Percentiles rank a stretch among this genome's conserved stretches.
Conservation (phyloP, 139 green algal species). For the Protoeuglena noctilucae region DNA sequence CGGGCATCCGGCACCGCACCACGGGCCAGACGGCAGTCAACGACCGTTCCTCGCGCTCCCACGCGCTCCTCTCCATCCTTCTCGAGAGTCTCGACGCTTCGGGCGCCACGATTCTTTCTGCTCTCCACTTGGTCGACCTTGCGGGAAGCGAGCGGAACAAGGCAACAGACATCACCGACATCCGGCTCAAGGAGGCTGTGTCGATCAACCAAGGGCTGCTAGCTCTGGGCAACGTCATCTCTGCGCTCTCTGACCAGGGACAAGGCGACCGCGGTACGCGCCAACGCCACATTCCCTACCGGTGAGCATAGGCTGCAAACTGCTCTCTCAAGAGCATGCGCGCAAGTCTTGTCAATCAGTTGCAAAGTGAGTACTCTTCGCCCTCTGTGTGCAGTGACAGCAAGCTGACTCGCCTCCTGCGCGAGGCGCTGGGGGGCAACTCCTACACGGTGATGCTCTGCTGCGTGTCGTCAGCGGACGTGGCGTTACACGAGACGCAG, state of each 20-base stretch:
- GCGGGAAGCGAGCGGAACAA: slow-evolving; percentile 7
- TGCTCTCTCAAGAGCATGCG: too few relatives aligned
- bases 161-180: neutral
- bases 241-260: neutral
- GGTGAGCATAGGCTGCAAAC: too few relatives aligned
- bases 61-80: slow-evolving; percentile 5
- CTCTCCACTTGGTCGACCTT: slow-evolving; percentile 2
- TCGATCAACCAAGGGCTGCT: slow-evolving; percentile 11
- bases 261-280: neutral
- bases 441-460: slow-evolving; percentile 28
- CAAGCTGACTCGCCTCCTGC: slow-evolving; percentile 6
- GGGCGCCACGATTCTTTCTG: neutral
- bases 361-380: too few relatives aligned
- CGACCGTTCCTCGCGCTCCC: slow-evolving; percentile 1
- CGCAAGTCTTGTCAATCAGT: too few relatives aligned
- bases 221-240: slow-evolving; percentile 11
- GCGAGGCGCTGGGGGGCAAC: slow-evolving; percentile 39
- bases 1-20: neutral
- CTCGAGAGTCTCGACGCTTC: slow-evolving; percentile 5
- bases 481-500: slow-evolving; percentile 29
- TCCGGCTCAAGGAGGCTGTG: slow-evolving; percentile 2
- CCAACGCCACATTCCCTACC: too few relatives aligned
- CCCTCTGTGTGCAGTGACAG: too few relatives aligned
- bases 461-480: slow-evolving; percentile 20
- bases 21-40: slow-evolving; percentile 6